Percentiles rank a stretch among this genome's conserved stretches.
phyloP scores from a whole-genome alignment of 148 eudicot genomes.

The Gaultheria prostrata region DNA sequence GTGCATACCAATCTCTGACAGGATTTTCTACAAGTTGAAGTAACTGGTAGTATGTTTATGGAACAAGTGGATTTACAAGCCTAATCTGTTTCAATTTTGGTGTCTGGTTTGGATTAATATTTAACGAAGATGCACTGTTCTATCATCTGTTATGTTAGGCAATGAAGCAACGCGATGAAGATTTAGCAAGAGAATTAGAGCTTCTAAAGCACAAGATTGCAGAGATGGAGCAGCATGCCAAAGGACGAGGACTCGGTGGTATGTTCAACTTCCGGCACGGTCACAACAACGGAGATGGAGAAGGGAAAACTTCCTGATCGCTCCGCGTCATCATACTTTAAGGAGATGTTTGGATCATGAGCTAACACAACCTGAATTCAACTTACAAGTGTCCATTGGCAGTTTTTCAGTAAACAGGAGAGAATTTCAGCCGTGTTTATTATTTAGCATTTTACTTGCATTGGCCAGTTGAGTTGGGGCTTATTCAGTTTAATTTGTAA shows the following conservation, averaged over 20 bases:
- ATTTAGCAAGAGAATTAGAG: conserved; percentile 54
- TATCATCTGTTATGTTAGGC: conserved; percentile 34
- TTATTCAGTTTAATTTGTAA: neutral
- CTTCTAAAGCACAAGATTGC: conserved; percentile 49
- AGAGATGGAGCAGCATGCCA: conserved; percentile 51
- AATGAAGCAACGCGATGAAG: conserved; percentile 63
- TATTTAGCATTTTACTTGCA: neutral
- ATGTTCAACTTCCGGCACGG: conserved; percentile 31
- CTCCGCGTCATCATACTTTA: neutral
- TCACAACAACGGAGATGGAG: conserved; percentile 19
- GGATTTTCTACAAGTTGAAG: neutral
- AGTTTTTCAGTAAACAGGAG: neutral
- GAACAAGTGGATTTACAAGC: neutral
- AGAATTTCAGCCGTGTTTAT: neutral
- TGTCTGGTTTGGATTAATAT: neutral
- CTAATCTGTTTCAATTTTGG: neutral
- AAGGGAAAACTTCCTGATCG: conserved; percentile 23
- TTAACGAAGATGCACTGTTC: neutral
- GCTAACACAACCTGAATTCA: neutral
- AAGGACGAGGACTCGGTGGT: conserved; percentile 43
- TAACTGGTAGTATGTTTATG: neutral
- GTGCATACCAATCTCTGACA: neutral
- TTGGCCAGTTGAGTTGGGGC: neutral
- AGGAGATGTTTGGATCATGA: neutral
- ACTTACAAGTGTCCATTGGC: neutral